A percentile compares a stretch with the other conserved stretches of the same genome.
These are phyloP conservation scores for Primulina huaijiensis DNA, from an alignment of 257 asterid genomes.

Conservation along the genomic window DNA sequence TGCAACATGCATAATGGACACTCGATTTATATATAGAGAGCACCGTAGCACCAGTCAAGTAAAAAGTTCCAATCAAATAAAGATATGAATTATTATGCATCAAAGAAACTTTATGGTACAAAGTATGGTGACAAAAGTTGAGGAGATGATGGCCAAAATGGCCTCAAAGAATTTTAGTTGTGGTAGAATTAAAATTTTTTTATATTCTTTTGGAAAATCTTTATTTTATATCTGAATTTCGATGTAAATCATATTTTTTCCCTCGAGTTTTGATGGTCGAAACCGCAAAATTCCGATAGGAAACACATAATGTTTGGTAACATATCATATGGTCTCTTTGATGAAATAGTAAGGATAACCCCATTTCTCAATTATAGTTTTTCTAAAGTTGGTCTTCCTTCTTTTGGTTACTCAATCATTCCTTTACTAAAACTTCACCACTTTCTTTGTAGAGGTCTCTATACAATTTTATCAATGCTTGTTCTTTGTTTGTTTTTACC, in stretches of 20 bases:
- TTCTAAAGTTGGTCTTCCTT: constrained; percentile 36
- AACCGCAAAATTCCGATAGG: constrained; percentile 12
- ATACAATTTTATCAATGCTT: constrained; percentile 1
- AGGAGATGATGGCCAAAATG: neutral
- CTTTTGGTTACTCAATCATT: constrained; percentile 48
- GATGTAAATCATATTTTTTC: no score
- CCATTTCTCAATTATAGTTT: constrained; percentile 36
- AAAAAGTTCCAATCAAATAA: constrained; percentile 36
- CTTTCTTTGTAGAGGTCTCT: constrained; percentile 10
- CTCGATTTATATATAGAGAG: constrained; percentile 30
- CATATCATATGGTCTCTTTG: constrained; percentile 44
- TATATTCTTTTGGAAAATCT: no score
- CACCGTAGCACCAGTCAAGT: constrained; percentile 36
- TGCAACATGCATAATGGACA: constrained; percentile 26
- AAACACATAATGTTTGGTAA: constrained; percentile 40
- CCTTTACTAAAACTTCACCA: constrained; percentile 28
- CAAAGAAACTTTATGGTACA: constrained; percentile 37
- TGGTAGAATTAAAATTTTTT: no score
- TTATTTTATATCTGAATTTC: no score
- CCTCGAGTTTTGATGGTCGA: no score
- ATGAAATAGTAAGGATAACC: constrained; percentile 36
- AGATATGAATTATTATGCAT: constrained; percentile 42
- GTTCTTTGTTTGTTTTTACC: neutral
- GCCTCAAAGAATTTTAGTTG: no score
- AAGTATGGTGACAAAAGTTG: constrained; percentile 40